Evolutionary conservation across 805 yeast genomes (phyloP).

Genomic region (Phaffomyces opuntiae): DNA sequence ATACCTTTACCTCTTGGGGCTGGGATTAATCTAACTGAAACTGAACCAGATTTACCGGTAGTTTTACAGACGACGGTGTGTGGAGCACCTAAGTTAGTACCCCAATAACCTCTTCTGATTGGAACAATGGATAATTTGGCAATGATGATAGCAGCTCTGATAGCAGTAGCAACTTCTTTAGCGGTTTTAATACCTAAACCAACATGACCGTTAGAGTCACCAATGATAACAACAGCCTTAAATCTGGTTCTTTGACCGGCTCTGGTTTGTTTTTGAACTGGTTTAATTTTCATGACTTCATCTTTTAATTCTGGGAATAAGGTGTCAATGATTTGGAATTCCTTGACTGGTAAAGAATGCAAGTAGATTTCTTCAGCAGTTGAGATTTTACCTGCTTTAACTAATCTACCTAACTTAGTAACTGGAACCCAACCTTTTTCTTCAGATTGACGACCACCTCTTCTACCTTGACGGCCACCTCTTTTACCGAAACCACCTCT

Average conservation of each 20-base stretch:
- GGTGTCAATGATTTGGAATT: conserved; percentile 96
- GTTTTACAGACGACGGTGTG: conserved; percentile 97
- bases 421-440: conserved; percentile 99
- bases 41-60: conserved; percentile 99
- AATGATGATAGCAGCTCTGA: conserved; percentile 98
- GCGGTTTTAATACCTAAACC: conserved; percentile 99
- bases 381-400: conserved; percentile 96
- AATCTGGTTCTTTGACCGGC: conserved; percentile 99
- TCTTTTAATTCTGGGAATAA: conserved; percentile 93
- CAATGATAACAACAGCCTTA: conserved; percentile 99
- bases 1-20: conserved; percentile 99
- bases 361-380: conserved; percentile 97
- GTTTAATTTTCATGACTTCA: conserved; percentile 99
- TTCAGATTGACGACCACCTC: conserved; percentile 80
- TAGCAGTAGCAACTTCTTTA: conserved; percentile 99
- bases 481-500: conserved; percentile 51
- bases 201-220: conserved; percentile 99
- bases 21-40: conserved; percentile 95
- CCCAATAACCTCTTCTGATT: conserved; percentile 99
- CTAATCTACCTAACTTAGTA: conserved; percentile 99
- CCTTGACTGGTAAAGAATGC: conserved; percentile 99
- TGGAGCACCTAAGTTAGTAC: conserved; percentile 98
- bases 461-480: conserved; percentile 52
- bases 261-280: conserved; percentile 99
- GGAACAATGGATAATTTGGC: conserved; percentile 99